Base-by-base conservation (phyloP, 2,329 filamentous ascomycete species). In the Curvularia verruculosa region DNA sequence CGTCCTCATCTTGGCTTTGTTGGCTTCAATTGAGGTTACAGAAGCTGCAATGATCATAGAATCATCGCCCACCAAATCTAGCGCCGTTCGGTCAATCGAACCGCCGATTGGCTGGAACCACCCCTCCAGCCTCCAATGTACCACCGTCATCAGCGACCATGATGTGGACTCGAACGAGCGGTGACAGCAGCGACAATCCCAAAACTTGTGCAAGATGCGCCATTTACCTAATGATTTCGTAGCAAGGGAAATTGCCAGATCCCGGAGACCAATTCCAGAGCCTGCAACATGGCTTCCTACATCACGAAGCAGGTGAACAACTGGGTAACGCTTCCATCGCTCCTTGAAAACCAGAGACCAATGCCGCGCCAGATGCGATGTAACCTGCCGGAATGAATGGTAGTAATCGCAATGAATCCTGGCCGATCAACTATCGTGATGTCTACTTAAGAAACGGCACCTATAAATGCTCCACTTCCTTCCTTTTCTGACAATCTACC, bases 1-100 rank as follows among this genome's bases (percentile, higher is more conserved):
- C 21, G 74, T 63, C 64, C 73, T 70, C 77, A 79, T 79, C 19
- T 31, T 71, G 68, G 31, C 50, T 50, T 55, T 54, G 54, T 47
- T 53, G 54, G 49, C 63, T 52, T 56, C 62, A 56, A 59, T 58
- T 44, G 48, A 46, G 21, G 24, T 48, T 23, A 40, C 46, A 26
- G 40, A 37, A 52, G 48, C 51, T 59, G 43, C 44, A 24, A 48
- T 52, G 9, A 55, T 59, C 39, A 59, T 65, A 29, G 45, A 44
- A 64, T 58, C 49, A 66, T 63, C 51, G 34, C 60, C 54, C 53
- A 56, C 57, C 39, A 58, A 60, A 49, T 36, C 51, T 63, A 50
- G 52, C 57, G 49, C 59, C 54, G 26, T n/a, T 46, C 61, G 61
- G 61, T 21, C 46, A 52, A 60, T 58, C 52, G 49, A 54, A 50